These are phyloP conservation scores for Mycena olivaceomarginata DNA, from an alignment of 768 basidiomycete species.

Conservation along the genomic window DNA sequence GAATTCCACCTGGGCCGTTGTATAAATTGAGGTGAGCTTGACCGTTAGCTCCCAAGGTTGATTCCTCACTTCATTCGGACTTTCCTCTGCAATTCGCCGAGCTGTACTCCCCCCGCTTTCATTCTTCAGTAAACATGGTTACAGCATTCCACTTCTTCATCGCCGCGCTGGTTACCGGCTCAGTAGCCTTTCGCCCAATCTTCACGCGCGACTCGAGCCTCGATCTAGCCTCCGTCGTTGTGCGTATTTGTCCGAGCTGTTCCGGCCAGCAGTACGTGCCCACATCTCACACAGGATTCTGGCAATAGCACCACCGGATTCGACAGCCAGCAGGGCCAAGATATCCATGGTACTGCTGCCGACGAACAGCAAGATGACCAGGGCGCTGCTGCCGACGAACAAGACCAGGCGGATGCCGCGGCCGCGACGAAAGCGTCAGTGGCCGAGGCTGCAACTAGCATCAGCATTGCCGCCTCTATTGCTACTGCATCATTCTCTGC, in stretches of 20 bases:
- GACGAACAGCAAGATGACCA: neutral
- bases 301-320: no score
- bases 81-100: no score
- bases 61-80: no score
- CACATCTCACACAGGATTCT: no score
- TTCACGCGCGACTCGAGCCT: no score
- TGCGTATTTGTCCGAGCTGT: neutral
- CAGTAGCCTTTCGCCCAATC: neutral
- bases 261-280: no score
- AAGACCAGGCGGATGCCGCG: neutral
- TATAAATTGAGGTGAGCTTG: no score
- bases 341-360: no score
- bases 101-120: no score
- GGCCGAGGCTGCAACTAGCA: neutral
- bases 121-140: neutral
- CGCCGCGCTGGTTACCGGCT: neutral
- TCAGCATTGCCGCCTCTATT: neutral
- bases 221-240: neutral
- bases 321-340: no score
- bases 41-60: no score
- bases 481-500: neutral
- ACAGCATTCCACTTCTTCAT: conserved; percentile 6
- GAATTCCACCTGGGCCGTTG: no score
- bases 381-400: neutral
- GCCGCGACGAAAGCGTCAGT: neutral